Evolutionary conservation across 495 filamentous ascomycete species (phyloP).

Genomic region (Aspergillus sparsus): DNA sequence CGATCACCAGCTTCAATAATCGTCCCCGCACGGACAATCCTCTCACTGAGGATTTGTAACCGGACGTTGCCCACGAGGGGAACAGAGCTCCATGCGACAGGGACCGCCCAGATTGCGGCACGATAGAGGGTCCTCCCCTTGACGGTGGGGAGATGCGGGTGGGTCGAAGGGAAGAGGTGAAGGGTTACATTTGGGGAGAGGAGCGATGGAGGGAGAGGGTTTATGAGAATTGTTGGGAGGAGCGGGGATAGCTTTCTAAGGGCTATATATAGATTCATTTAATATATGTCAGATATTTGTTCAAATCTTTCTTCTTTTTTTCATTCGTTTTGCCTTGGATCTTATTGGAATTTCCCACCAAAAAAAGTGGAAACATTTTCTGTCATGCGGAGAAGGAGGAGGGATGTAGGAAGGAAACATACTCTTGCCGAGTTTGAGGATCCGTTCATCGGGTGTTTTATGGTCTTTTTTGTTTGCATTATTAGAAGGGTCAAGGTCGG

Average conservation of each 20-base stretch:
- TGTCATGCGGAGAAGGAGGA: too few relatives aligned
- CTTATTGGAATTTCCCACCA: not conserved
- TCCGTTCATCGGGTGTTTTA: slow-evolving; percentile 70
- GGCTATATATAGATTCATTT: slow-evolving; percentile 49
- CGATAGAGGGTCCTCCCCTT: slow-evolving; percentile 87
- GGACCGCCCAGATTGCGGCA: slow-evolving; percentile 91
- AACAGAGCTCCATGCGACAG: slow-evolving; percentile 90
- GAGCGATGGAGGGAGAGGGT: slow-evolving; percentile 78
- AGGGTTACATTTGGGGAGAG: slow-evolving; percentile 89
- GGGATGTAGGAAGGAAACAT: slow-evolving; percentile 27
- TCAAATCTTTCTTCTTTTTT: not conserved
- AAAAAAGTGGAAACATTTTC: slow-evolving; percentile 1
- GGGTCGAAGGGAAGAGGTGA: slow-evolving; percentile 93
- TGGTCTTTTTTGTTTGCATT: slow-evolving; percentile 32
- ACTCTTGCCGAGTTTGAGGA: slow-evolving; percentile 90
- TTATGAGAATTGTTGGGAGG: slow-evolving; percentile 82
- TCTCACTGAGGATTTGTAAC: slow-evolving; percentile 82
- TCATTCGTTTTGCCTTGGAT: not conserved
- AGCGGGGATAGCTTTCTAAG: slow-evolving; percentile 82
- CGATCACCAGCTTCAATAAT: slow-evolving; percentile 33
- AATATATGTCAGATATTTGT: not conserved
- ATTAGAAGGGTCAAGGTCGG: slow-evolving; percentile 18
- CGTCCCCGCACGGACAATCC: slow-evolving; percentile 65
- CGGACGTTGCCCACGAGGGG: slow-evolving; percentile 87
- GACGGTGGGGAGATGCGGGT: slow-evolving; percentile 91